Evolutionary conservation across 169 alveolate genomes (phyloP), one percentile per base, ranked within the genome.

Genomic region (Neospora caninum): DNA sequence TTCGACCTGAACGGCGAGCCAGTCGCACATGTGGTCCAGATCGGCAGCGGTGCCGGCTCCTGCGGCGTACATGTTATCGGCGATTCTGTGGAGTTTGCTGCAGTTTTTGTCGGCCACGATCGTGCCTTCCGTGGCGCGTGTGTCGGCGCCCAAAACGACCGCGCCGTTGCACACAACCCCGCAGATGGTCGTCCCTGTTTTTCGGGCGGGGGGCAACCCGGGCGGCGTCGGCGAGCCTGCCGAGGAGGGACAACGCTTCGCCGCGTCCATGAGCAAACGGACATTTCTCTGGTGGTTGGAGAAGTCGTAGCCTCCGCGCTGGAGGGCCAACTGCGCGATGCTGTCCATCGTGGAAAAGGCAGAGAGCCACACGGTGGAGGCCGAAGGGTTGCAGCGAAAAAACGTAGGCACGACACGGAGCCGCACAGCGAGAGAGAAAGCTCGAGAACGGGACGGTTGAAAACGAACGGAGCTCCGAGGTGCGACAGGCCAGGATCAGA

Each of bases 31-130:
- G 94, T 99, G 99, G 89, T 98, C 99, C 88, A 98, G 97, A 96
- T 99, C 99, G 42, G 99, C 99, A 0, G 99, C 99, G 41, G 99
- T 99, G 64, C 99, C 99, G 49, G 99, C 99, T 39, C 99, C 99
- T 43, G 99, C 99, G 91, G 99, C 98, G 95, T 96, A 98, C 93
- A 99, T 99, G 94, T 98, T 98, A 92, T 99, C 99, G 84, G 99
- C 98, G 22, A 99, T 96, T 84, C 97, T 94, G 95, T 99, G 99
- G 64, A 99, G 97, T 97, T 99, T 99, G 93, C 97, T 97, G 95
- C 99, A 99, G 97, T 98, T 98, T 94, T 99, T 98, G 95, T 98
- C 99, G 25, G 99, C 99, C n/a, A 99, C 99, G 34, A 98, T 98
- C n/a, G 99, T 96, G 18, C 99, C 99, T 70, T 97, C 99, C 6